Conservation (phyloP, 306 rosid genomes). For the Lupinus albus region DNA sequence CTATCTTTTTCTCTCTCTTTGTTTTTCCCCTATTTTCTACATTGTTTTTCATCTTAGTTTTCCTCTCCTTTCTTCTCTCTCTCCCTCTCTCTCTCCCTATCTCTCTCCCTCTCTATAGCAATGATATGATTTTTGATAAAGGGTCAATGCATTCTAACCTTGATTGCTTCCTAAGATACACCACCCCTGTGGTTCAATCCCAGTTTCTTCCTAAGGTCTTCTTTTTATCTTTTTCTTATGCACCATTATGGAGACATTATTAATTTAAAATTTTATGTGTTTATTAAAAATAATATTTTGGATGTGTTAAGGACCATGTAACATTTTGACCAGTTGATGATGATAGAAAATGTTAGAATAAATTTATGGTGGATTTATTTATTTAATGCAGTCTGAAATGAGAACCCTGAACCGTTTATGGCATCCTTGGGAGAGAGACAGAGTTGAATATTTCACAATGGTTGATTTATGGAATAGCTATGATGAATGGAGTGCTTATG, state of each 20-base stretch:
- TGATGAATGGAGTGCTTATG: constrained; percentile 99
- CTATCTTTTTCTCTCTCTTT: not conserved
- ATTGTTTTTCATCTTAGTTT: constrained; percentile 27
- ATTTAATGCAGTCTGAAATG: constrained; percentile 61
- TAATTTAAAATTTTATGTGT: too few relatives aligned
- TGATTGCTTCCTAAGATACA: constrained; percentile 72
- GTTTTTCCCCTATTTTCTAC: not conserved
- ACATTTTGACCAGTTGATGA: not conserved
- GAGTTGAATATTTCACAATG: constrained; percentile 74
- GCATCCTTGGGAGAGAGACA: constrained; percentile 99
- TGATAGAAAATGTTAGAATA: not conserved
- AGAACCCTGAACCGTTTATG: constrained; percentile 78
- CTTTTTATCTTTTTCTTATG: not conserved
- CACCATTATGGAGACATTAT: too few relatives aligned
- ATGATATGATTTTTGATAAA: constrained; percentile 74
- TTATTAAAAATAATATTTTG: too few relatives aligned
- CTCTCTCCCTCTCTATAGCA: not conserved
- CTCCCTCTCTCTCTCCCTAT: constrained; percentile 34
- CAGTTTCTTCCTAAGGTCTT: constrained; percentile 82
- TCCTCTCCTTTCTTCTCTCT: constrained; percentile 15
- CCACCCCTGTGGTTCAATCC: constrained; percentile 82
- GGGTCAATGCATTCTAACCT: constrained; percentile 82
- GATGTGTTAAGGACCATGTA: too few relatives aligned
- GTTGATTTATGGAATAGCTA: constrained; percentile 86
- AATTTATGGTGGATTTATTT: not conserved